Evolutionary conservation across 306 rosid species (phyloP), one percentile per base, ranked within the genome.

Genomic region (Canavalia gladiata): DNA sequence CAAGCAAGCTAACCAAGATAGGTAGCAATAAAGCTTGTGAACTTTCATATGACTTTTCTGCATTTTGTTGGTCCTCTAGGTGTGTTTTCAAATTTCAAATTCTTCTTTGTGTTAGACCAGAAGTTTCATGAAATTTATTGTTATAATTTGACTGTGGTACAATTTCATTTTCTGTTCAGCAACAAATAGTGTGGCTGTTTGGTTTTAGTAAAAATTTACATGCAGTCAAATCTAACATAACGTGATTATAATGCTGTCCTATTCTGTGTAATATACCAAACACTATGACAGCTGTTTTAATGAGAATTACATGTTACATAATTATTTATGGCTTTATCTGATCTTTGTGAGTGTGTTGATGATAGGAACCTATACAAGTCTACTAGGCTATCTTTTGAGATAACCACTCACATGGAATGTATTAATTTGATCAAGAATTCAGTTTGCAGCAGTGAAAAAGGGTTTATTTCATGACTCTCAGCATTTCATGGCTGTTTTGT

Each of bases 381-480:
- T 43, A 66, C 7, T 18, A 41, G n/a, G 12, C 35, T 7, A 66
- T 72, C 35, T 51, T 51, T 35, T 37, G 77, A 52, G 64, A 72
- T 52, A 34, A 37, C 64, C 46, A 12, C 33, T 55, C 77, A 72
- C 39, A 52, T 4, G 51, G 51, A 72, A 72, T 72, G 51, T 54
- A 54, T 72, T 28, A 6, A 30, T 72, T 25, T 65, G 18, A 5
- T 37, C 47, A 54, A 37, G 18, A 34, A 34, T 35, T 72, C 13
- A n/a, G 59, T 11, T 18, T 4, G 25, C 50, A 51, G 28, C 56
- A 12, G 41, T 46, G 74, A 47, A 30, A 49, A 25, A 49, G n/a
- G n/a, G 28, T 31, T 6, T 12, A 13, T 70, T 49, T 70, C 45
- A 25, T 12, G 31, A 49, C 49, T 70, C 60, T 70, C 46, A 70